Base-by-base conservation (phyloP, 2,329 filamentous ascomycete genomes). In the Cytospora paraplurivora region DNA sequence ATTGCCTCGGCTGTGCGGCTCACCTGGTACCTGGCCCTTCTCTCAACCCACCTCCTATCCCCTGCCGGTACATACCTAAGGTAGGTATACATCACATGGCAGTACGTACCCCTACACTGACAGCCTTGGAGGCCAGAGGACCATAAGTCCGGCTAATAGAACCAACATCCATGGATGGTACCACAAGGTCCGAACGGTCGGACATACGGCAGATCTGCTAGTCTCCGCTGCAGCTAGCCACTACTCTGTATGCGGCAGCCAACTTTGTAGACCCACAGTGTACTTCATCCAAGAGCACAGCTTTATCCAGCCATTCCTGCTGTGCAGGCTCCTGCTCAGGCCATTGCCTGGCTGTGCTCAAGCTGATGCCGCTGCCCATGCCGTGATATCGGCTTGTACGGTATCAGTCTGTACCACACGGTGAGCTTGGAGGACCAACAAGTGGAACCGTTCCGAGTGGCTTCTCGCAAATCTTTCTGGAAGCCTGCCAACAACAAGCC, bases 301-400 rank as follows among this genome's bases (percentile, higher is more conserved):
- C n/a, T 47, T 21, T 27, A 49, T 35, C 56, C 33, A 32, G 33
- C 49, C 32, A 51, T 6, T 27, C 21, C 21, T 19, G n/a, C 8
- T 47, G n/a, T n/a, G 55, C 35, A 33, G 27, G 17, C 27, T 27
- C 35, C 7, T 44, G 17, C 34, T 53, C 44, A 21, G 44, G n/a
- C n/a, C 17, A 19, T 35, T n/a, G 35, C 49, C 34, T 37, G 21
- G 50, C 49, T 32, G 50, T 59, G 27, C 21, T 34, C 37, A 38
- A 59, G 21, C 50, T 34, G 35, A 44, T 35, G 47, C 49, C n/a
- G 35, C 17, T 33, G 57, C 21, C 50, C 49, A 47, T 21, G 53
- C 12, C 21, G 51, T 8, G 19, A 33, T 38, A 53, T 38, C 27
- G 27, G 27, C 27, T 27, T 27, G 27, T 4, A 27, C 27, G 27